Evolutionary conservation across 1,139 yeast genomes (phyloP).

Genomic region (Pichia sp.): DNA sequence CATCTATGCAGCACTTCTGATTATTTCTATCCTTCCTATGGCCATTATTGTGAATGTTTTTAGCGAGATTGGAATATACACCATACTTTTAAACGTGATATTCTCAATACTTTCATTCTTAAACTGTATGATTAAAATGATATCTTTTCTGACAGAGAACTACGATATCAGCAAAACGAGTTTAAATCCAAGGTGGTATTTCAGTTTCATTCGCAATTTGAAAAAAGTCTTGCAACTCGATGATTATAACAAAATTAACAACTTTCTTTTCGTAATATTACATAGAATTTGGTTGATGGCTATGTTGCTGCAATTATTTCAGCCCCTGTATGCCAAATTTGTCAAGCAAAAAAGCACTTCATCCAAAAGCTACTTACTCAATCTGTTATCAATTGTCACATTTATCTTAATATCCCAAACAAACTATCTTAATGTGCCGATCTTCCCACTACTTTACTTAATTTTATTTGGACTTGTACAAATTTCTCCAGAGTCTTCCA

Average conservation of each 20-base stretch:
- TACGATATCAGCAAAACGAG: slow-evolving; percentile 22
- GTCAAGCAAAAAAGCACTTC: not conserved
- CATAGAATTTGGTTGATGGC: slow-evolving; percentile 24
- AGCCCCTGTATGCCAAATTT: slow-evolving; percentile 17
- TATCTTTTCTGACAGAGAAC: slow-evolving; percentile 26
- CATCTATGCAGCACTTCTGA: slow-evolving; percentile 19
- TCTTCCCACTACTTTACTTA: slow-evolving; percentile 50
- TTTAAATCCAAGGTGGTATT: slow-evolving; percentile 24
- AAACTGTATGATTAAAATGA: slow-evolving; percentile 23
- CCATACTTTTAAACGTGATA: slow-evolving; percentile 10
- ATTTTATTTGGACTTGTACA: slow-evolving; percentile 32
- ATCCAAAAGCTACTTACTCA: slow-evolving; percentile 25
- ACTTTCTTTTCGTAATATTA: slow-evolving; percentile 22
- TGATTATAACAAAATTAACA: slow-evolving; percentile 23
- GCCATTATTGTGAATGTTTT: slow-evolving; percentile 9
- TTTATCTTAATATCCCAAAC: slow-evolving; percentile 67
- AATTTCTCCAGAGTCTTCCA: slow-evolving; percentile 7
- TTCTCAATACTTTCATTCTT: slow-evolving; percentile 20
- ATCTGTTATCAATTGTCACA: slow-evolving; percentile 45
- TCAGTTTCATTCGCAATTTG: slow-evolving; percentile 16
- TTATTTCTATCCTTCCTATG: slow-evolving; percentile 19
- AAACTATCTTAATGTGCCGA: slow-evolving; percentile 61
- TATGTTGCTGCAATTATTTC: slow-evolving; percentile 15
- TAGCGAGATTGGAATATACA: not conserved
- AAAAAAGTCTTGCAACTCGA: slow-evolving; percentile 13